Evolutionary conservation across 1,284 basidiomycete species (phyloP), one percentile per base, ranked within the genome.

Genomic region (Clitocybe nebularis): DNA sequence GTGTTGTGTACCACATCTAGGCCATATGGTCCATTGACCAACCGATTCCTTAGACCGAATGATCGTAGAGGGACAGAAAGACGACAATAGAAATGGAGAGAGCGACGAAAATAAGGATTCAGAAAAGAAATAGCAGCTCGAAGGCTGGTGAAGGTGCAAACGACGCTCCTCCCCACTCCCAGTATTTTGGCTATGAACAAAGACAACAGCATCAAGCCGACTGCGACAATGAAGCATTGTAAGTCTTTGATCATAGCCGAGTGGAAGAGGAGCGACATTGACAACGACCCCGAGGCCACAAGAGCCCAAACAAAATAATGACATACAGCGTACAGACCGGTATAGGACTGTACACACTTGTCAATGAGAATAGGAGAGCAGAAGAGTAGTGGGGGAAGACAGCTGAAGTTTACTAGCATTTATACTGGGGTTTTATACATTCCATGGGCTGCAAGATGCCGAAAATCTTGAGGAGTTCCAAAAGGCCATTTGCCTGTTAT

Each of bases 111-210:
- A n/a, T n/a, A n/a, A n/a, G n/a, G n/a, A n/a, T n/a, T n/a, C n/a
- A n/a, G n/a, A n/a, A n/a, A 36, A 35, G 20, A 11, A 32, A 33
- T n/a, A 22, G 20, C 14, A 16, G 33, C 6, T 3, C 9, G 2
- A 35, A 7, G 32, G 26, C 22, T 22, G 24, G 24, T 8, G 22
- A 16, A 32, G 37, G 41, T 34, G 33, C 45, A 35, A 37, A 45
- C 28, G 57, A 60, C 59, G 53, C 60, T 59, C 56, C 51, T 45
- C 45, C 51, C 51, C 55, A 58, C 57, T 44, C 41, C 43, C 43
- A 30, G 45, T 66, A 64, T 63, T 64, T 66, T 60, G 63, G 61
- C 64, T 68, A 68, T 67, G 65, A 67, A 64, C 62, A 67, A 46
- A 61, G 55, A 42, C 46, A 42, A 52, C 39, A 49, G 48, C 45